phyloP scores from a whole-genome alignment of 2,329 filamentous ascomycete genomes.

The Didymella keratinophila region DNA sequence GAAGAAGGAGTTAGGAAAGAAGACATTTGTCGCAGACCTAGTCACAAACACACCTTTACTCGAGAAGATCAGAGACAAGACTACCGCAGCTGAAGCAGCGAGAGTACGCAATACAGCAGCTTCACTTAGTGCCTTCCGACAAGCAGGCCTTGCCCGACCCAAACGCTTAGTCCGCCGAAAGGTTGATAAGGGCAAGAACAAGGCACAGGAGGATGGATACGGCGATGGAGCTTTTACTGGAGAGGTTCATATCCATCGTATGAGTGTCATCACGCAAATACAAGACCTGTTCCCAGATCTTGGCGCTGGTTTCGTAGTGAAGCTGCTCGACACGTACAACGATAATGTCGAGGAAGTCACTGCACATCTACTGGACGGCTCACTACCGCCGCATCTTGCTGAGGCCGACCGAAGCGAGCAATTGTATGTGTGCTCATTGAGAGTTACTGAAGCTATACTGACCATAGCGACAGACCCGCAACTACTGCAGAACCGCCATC shows the following conservation, averaged over 20 bases:
- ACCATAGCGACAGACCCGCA: conserved; percentile 28
- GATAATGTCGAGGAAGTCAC: conserved; percentile 82
- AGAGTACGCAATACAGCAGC: conserved; percentile 68
- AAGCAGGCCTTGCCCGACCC: conserved; percentile 61
- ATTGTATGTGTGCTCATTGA: conserved; percentile 53
- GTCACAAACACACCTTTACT: conserved; percentile 82
- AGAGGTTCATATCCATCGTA: conserved; percentile 76
- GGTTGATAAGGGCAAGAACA: conserved; percentile 71
- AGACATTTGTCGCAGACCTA: conserved; percentile 79
- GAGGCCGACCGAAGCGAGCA: conserved; percentile 69
- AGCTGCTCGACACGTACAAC: conserved; percentile 78
- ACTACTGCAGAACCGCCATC: conserved; percentile 31
- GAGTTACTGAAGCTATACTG: conserved; percentile 11
- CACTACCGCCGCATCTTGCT: conserved; percentile 73
- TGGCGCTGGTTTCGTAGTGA: conserved; percentile 81
- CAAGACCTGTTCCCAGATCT: conserved; percentile 92
- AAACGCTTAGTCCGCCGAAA: conserved; percentile 63
- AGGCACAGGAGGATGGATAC: conserved; percentile 46
- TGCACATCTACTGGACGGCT: conserved; percentile 80
- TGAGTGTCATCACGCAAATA: conserved; percentile 87
- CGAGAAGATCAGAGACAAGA: conserved; percentile 65
- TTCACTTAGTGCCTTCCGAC: conserved; percentile 66
- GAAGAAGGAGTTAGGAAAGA: conserved; percentile 49
- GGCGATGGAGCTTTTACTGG: conserved; percentile 48
- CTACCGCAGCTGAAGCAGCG: conserved; percentile 59